Base-by-base conservation (phyloP, 2,329 filamentous ascomycete species). In the Pseudogymnoascus sp. region DNA sequence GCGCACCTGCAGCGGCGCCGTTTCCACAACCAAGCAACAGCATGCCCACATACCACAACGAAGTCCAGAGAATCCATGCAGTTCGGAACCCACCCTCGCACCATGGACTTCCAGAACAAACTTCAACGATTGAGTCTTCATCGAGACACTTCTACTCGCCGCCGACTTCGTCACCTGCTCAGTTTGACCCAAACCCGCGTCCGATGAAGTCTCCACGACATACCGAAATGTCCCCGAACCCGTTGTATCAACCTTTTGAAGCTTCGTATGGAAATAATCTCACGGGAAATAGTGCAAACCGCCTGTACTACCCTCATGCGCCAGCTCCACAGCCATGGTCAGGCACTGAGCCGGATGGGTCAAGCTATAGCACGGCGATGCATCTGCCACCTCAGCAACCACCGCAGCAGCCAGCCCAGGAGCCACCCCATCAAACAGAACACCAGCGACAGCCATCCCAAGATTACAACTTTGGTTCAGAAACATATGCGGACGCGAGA, bases 201-300 rank as follows among this genome's bases (percentile, higher is more conserved):
- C 70, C 70, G 14, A 38, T 68, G 12, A 72, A 72, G 57, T 72
- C 70, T 5, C 71, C 71, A 36, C 63, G 71, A 8, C 70, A 72
- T 62, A 62, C 35, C 3, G 35, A 39, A 22, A 20, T 58, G 16
- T 2, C 57, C 2, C 35, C 30, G 5, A 30, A 8, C 33, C 25
- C 33, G 18, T 5, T 38, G 2, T 58, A 58, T 28, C 57, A 38
- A 18, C 33, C 35, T 5, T 58, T 58, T 12, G 57, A 58, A 38
- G 20, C 57, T 5, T 39, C 57, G 20, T 58, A 38, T 38, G 57
- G 4, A 58, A 58, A 25, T 11, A 16, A 58, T 8, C 57, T 58
- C 16, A 20, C 35, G 4, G 57, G 57, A 18, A 58, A 30, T 33
- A 58, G 16, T 22, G 11, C 5, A 54, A 54, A 54, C 18, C 47